A percentile compares a stretch with the other conserved stretches of the same genome.
Conservation (phyloP, 495 filamentous ascomycete species). For the Trichoderma parareesei region DNA sequence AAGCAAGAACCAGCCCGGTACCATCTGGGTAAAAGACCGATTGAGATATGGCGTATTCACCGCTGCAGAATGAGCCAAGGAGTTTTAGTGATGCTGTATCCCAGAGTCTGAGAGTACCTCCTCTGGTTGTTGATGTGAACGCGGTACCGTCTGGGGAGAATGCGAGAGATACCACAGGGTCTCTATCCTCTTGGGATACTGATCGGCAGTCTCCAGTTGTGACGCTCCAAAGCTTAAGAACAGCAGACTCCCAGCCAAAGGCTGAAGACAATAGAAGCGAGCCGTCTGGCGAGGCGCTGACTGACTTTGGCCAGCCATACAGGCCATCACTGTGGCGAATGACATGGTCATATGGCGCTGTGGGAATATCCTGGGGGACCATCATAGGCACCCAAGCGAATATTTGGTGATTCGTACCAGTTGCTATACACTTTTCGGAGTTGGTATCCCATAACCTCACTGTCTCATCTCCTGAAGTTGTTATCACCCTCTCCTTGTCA, state of each 20-base stretch:
- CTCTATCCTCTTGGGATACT: background rate
- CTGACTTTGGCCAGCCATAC: background rate
- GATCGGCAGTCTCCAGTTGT: background rate
- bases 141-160: background rate
- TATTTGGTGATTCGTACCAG: background rate
- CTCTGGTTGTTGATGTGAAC: background rate
- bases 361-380: background rate
- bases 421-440: background rate
- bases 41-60: background rate
- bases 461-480: background rate
- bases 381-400: background rate
- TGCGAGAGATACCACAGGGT: background rate
- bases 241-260: no score
- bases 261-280: background rate
- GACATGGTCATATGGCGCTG: background rate
- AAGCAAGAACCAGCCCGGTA: background rate
- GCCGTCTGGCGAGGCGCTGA: background rate
- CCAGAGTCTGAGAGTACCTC: background rate
- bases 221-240: background rate
- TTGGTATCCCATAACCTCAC: background rate
- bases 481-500: background rate
- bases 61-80: background rate
- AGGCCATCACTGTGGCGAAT: background rate
- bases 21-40: background rate
- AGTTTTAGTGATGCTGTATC: background rate